Evolutionary conservation across 2,329 filamentous ascomycete genomes (phyloP), one percentile per base, ranked within the genome.

Genomic region (Colletotrichum phormii): DNA sequence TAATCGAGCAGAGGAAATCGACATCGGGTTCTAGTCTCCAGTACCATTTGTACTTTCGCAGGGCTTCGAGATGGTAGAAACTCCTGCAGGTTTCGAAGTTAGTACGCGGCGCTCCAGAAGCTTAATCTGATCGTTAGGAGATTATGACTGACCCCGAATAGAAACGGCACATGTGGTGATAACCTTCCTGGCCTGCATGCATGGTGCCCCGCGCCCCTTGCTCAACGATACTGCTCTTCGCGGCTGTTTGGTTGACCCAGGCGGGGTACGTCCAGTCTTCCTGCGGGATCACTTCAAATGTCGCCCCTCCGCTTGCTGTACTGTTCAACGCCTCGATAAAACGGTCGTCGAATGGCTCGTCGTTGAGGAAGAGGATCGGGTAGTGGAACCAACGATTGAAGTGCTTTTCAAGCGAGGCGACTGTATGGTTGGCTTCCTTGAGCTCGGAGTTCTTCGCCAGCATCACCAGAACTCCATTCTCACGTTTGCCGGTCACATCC

Each of bases 321-420:
- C 84, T 75, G 71, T 82, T 82, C 71, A 86, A 77, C 49, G 78
- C 77, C 15, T 77, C 72, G 55, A 84, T 78, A 71, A 87, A 86
- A 60, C 77, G 79, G 13, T 79, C 72, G 60, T 82, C 79, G 81
- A 82, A 87, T 8, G 80, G 78, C 73, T 86, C 79, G 77, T 87
- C 82, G 77, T 87, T 87, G 67, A 87, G 79, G 74, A 87, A 86
- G 37, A 87, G 76, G 71, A 84, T 81, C 4, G 85, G 85, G 75
- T 87, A 87, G 70, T 84, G 80, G 77, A 83, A 86, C 81, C 83
- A 85, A 66, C 80, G 79, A 79, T 87, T 87, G 78, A 86, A 87
- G 68, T 84, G 82, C 26, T 76, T 75, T 77, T 86, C 84, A 61
- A 86, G 80, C 35, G 80, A 83, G 18, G 76, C 74, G n/a, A 86